phyloP scores from a whole-genome alignment of 2,329 filamentous ascomycete species.

The Stylonectria norvegica region DNA sequence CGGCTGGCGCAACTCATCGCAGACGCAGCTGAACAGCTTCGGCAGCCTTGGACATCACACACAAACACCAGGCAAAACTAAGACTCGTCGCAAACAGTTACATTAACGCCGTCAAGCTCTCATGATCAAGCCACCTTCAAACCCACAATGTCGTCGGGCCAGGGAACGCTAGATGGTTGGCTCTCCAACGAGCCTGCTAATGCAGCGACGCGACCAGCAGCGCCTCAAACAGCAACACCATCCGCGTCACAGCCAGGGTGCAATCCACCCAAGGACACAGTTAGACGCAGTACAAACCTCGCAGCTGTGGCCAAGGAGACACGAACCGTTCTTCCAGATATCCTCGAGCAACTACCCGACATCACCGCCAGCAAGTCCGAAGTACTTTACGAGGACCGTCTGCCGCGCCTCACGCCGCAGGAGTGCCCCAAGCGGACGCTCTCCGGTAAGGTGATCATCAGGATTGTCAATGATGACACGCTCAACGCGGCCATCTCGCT shows the following conservation, averaged over 20 bases:
- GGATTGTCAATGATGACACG: conserved; percentile 55
- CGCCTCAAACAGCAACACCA: conserved; percentile 4
- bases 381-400: conserved; percentile 34
- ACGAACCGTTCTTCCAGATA: conserved; percentile 41
- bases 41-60: too few species aligned
- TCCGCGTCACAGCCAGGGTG: not conserved
- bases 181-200: conserved; percentile 12
- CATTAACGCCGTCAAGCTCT: too few species aligned
- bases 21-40: too few species aligned
- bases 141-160: conserved; percentile 15
- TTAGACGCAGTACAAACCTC: conserved; percentile 30
- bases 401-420: conserved; percentile 37
- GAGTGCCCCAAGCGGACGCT: conserved; percentile 42
- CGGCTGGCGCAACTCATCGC: too few species aligned
- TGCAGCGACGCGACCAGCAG: conserved; percentile 8
- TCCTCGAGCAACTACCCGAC: conserved; percentile 43
- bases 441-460: conserved; percentile 34
- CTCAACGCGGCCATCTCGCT: conserved; percentile 53
- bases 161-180: conserved; percentile 30
- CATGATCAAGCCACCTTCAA: too few species aligned
- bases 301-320: conserved; percentile 46
- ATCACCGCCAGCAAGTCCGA: conserved; percentile 37
- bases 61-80: conserved; percentile 1
- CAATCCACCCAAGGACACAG: conserved; percentile 14
- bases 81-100: too few species aligned